These are phyloP conservation scores for Peribolospora kevripleyi DNA, from an alignment of 768 basidiomycete species.

Conservation along the genomic window DNA sequence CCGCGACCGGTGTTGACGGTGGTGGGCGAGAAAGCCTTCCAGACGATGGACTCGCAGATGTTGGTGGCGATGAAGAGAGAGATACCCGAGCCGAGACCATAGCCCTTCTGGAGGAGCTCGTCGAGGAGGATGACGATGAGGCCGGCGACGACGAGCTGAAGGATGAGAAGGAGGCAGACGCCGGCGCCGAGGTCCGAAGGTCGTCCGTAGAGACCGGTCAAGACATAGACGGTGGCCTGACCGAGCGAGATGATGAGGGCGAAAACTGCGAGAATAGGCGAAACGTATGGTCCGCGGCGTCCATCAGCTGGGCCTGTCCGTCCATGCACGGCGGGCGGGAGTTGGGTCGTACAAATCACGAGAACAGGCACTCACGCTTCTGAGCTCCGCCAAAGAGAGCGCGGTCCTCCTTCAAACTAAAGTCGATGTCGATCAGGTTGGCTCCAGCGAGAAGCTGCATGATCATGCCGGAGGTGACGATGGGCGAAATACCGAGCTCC, in stretches of 20 bases:
- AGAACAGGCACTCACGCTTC: constrained; percentile 41
- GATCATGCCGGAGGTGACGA: constrained; percentile 97
- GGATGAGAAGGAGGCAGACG: constrained; percentile 84
- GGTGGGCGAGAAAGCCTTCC: constrained; percentile 98
- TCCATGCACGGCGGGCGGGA: not conserved
- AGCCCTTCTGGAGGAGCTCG: constrained; percentile 95
- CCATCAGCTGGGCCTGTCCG: not conserved
- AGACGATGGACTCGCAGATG: constrained; percentile 97
- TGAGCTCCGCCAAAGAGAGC: constrained; percentile 88
- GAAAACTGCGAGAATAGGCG: constrained; percentile 37
- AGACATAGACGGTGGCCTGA: constrained; percentile 87
- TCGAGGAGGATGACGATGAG: constrained; percentile 96
- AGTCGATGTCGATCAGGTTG: constrained; percentile 92
- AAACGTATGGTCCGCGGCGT: not conserved
- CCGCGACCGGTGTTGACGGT: constrained; percentile 96
- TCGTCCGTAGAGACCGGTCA: constrained; percentile 88
- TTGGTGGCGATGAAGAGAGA: constrained; percentile 99
- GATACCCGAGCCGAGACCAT: constrained; percentile 94
- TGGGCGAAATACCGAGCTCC: constrained; percentile 96
- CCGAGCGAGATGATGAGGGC: constrained; percentile 90
- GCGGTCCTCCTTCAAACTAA: constrained; percentile 85
- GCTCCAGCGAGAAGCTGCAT: constrained; percentile 98
- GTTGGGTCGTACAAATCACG: not conserved
- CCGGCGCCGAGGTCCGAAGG: constrained; percentile 83
- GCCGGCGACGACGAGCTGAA: constrained; percentile 78